A percentile compares a stretch with the other conserved stretches of the same genome.
These are phyloP conservation scores for Wickerhamiella bombiphila DNA, from an alignment of 805 yeast genomes.

Conservation along the genomic window DNA sequence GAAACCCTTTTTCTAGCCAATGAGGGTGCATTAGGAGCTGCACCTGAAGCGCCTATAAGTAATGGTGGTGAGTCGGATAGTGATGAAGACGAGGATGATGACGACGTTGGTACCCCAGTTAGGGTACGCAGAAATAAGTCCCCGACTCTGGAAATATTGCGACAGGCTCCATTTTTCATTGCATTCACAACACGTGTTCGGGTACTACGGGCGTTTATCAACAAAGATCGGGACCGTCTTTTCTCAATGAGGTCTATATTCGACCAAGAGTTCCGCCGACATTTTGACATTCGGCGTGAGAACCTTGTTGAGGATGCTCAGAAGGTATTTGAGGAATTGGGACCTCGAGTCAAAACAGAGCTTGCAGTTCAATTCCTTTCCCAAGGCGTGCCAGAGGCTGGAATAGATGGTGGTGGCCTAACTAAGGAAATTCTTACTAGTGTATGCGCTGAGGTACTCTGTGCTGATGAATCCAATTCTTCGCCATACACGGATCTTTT, in stretches of 20 bases:
- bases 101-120: conserved; percentile 7
- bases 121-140: background rate
- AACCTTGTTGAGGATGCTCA: conserved; percentile 63
- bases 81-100: conserved; percentile 13
- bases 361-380: conserved; percentile 55
- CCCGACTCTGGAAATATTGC: conserved; percentile 32
- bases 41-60: background rate
- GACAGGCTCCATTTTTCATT: conserved; percentile 63
- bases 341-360: conserved; percentile 41
- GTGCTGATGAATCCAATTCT: conserved; percentile 1
- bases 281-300: conserved; percentile 40
- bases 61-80: conserved; percentile 18
- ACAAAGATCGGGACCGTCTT: conserved; percentile 29
- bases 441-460: conserved; percentile 54
- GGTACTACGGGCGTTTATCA: conserved; percentile 51
- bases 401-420: conserved; percentile 94
- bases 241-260: background rate
- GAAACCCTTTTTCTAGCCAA: background rate
- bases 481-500: conserved; percentile 24
- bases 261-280: background rate
- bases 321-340: conserved; percentile 37
- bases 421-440: conserved; percentile 80
- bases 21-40: background rate
- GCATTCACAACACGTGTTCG: conserved; percentile 62
- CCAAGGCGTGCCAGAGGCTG: conserved; percentile 65